These are phyloP conservation scores for Fusarium sp. DNA, from an alignment of 2,329 filamentous ascomycete species.

Conservation along the genomic window DNA sequence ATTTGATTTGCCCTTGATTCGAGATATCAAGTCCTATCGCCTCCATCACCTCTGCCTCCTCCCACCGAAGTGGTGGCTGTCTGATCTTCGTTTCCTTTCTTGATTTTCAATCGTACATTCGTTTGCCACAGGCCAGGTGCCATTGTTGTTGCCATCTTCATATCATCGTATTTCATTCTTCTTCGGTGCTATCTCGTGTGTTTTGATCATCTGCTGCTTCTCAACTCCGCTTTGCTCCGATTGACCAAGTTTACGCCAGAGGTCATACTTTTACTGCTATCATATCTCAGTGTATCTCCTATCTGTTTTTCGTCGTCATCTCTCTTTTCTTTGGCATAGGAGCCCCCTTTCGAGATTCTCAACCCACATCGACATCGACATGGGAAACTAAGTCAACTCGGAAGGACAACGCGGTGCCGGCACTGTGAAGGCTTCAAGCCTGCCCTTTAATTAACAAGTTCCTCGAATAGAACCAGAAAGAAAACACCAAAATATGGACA, in stretches of 20 bases:
- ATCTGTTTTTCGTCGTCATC: not conserved
- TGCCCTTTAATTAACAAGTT: constrained; percentile 24
- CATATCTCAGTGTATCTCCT: constrained; percentile 14
- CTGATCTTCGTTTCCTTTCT: constrained; percentile 37
- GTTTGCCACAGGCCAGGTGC: constrained; percentile 43
- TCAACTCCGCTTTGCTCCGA: constrained; percentile 21
- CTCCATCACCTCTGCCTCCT: constrained; percentile 19
- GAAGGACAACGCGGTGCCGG: constrained; percentile 45
- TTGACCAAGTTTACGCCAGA: constrained; percentile 4
- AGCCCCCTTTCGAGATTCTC: constrained; percentile 7
- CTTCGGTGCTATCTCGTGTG: constrained; percentile 22
- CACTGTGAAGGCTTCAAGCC: constrained; percentile 46
- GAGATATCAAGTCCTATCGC: constrained; percentile 40
- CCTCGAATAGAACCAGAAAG: constrained; percentile 20
- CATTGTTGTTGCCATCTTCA: constrained; percentile 5
- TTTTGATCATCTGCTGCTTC: constrained; percentile 18
- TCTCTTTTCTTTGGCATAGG: not conserved
- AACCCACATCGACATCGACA: constrained; percentile 27
- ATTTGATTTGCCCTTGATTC: constrained; percentile 35
- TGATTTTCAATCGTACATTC: constrained; percentile 32
- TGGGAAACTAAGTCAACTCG: constrained; percentile 37
- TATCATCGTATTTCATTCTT: constrained; percentile 17
- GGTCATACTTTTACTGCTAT: constrained; percentile 19
- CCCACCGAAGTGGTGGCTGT: constrained; percentile 18
- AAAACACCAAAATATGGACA: constrained; percentile 21